Base-by-base conservation (phyloP, 768 basidiomycete species). In the Phylloporus sp. region DNA sequence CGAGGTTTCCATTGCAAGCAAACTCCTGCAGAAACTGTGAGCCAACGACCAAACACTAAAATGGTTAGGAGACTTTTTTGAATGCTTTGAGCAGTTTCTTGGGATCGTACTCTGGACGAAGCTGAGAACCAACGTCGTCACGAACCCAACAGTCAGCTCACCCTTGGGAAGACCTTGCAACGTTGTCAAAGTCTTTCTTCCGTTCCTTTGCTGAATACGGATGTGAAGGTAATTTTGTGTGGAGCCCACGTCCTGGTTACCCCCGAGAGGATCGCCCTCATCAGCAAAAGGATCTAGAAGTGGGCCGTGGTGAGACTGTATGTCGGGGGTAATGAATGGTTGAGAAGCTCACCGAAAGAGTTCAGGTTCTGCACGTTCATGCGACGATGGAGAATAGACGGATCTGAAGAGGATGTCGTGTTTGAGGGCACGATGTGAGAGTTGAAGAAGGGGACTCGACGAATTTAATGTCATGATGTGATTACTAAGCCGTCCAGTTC, bases 81-180 rank as follows among this genome's bases (percentile, higher is more conserved):
- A 98, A 96, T 13, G 90, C 93, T 69, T 98, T 98, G 69, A 98
- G 77, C 55, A 99, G 78, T 74, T 98, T 99, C 84, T 96, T 98
- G 57, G 83, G 79, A 69, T 97, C 92, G 70, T 95, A 97, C 72
- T 93, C 92, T 93, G 64, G n/a, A 32, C 20, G 31, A 34, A 13
- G 56, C 27, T 54, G 38, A 46, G 58, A 45, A 44, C 43, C n/a
- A 42, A 52, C 35, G 53, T 51, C 46, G 34, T 53, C 32, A 50
- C 52, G 11, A 31, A 31, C 38, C 39, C 23, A 47, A 34, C 17
- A 9, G n/a, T 10, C 15, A 41, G 26, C 81, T 55, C 55, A 90
- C 90, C 81, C 70, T 87, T 91, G 45, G 90, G 89, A 56, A 99
- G 70, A 52, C 96, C 96, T 70, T 98, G 94, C 58, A 98, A 77